phyloP scores from a whole-genome alignment of 257 asterid genomes.

The Solanum pennellii region DNA sequence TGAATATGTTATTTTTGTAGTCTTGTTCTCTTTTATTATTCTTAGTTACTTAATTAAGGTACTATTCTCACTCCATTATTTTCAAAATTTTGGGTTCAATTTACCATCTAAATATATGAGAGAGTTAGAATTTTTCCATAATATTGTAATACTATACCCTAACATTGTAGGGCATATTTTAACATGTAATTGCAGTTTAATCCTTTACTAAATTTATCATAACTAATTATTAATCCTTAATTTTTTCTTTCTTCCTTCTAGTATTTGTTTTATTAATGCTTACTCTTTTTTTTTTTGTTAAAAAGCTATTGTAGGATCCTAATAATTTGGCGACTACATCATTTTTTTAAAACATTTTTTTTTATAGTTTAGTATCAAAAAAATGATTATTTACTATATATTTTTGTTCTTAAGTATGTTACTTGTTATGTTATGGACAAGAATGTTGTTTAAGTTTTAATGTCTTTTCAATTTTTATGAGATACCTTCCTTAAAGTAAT shows the following conservation, averaged over 20 bases:
- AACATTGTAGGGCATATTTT: not conserved
- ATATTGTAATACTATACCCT: not conserved
- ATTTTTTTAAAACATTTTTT: not conserved
- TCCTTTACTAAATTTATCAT: not conserved
- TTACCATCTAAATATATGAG: not conserved
- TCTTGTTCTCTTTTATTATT: not conserved
- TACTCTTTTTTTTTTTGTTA: not conserved
- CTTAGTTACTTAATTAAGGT: not conserved
- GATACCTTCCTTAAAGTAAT: not conserved
- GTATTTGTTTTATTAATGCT: not conserved
- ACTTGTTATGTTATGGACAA: not conserved
- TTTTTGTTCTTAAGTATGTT: not conserved
- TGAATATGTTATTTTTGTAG: too few relatives aligned
- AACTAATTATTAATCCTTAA: not conserved
- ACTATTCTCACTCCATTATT: not conserved
- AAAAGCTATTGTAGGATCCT: constrained; percentile 41
- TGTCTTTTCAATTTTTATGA: not conserved
- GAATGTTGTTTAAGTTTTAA: not conserved
- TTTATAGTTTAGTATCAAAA: not conserved
- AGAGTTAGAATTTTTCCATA: not conserved
- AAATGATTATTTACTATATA: not conserved
- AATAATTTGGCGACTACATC: not conserved
- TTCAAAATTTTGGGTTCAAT: not conserved
- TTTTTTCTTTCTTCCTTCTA: not conserved
- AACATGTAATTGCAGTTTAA: not conserved